Evolutionary conservation across 345 rosid species (phyloP), one percentile per base, ranked within the genome.

Genomic region (Moricandia arvensis): DNA sequence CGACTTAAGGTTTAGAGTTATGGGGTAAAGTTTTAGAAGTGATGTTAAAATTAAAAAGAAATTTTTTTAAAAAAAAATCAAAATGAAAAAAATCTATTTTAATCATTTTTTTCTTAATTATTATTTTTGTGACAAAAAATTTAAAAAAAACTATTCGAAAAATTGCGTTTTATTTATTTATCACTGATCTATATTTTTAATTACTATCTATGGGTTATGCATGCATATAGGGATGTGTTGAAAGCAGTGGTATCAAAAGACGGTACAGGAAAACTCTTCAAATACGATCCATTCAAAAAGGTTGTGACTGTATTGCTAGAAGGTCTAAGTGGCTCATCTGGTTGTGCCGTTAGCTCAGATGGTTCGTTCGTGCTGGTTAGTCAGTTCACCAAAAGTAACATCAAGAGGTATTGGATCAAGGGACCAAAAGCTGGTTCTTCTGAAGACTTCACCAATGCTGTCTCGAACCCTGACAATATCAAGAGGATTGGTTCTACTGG

Each of bases 271-370:
- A 79, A 74, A 41, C 79, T 79, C 5, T 79, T 61, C 70, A 79
- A 45, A 45, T 79, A 79, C 62, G 75, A 79, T 2, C 78, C 82
- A 55, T 38, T 62, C 15, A 68, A 33, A 9, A 79, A 79, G 33
- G 65, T 17, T 0, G 55, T 49, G 55, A 15, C 24, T 49, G 55
- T 49, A 49, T 49, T 49, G 55, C 18, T 49, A 2, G 55, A 49
- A 49, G 55, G 55, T 49, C 55, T 49, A 49, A 49, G 55, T 15
- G 55, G 55, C 55, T 49, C 55, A 49, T 21, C 79, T 9, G 79
- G 82, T 18, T 73, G 78, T 54, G 82, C 82, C 7, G 82, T 79
- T 1, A 79, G 82, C 66, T 61, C 71, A 6, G 79, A 79, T 6
- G 82, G 82, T 2, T 73, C 82, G 11, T 79, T 79, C 18, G 67